Base-by-base conservation (phyloP, 805 yeast species). In the Wickerhamomyces canadensis region DNA sequence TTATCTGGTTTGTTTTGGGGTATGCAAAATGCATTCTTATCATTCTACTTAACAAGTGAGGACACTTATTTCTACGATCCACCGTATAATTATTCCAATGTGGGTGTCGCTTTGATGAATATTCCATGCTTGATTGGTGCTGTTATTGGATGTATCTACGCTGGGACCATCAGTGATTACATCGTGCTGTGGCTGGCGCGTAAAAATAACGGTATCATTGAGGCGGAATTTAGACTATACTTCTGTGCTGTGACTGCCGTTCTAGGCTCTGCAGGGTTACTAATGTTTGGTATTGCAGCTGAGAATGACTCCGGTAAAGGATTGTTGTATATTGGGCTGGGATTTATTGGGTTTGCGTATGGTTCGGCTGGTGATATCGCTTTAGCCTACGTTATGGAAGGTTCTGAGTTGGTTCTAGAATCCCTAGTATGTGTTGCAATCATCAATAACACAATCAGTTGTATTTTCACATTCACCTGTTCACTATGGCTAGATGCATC, bases 1-100 rank as follows among this genome's bases (percentile, higher is more conserved):
- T 61, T 76, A 18, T 76, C 84, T 2, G 85, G 86, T 34, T 42
- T 79, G n/a, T 75, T 82, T 45, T 84, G 91, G 91, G 91, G 91
- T 31, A 66, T 78, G 40, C 91, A 83, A 56, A 87, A 81, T 53
- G 84, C 87, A 0, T 78, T 81, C 52, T 67, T 83, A 45, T 76
- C 89, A 0, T 83, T 84, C 49, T 84, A 82, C 57, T 58, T 84
- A 44, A 82, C 89, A 3, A 74, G 84, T 10, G 84, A 81, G 54
- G 88, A 82, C 42, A 78, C 78, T 38, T 64, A 67, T 45, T 83
- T 77, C 61, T 76, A 76, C 36, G 79, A 70, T 39, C 68, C 70
- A 0, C 91, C 93, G 10, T 83, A 75, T 69, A 72, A 73, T 57
- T 80, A 80, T 51, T 65, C 78, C 13, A 70, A 78, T 47, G 68